Evolutionary conservation across 371 early-diverging fungal genomes (phyloP), one percentile per base, ranked within the genome.

Genomic region (Mortierella sp.): DNA sequence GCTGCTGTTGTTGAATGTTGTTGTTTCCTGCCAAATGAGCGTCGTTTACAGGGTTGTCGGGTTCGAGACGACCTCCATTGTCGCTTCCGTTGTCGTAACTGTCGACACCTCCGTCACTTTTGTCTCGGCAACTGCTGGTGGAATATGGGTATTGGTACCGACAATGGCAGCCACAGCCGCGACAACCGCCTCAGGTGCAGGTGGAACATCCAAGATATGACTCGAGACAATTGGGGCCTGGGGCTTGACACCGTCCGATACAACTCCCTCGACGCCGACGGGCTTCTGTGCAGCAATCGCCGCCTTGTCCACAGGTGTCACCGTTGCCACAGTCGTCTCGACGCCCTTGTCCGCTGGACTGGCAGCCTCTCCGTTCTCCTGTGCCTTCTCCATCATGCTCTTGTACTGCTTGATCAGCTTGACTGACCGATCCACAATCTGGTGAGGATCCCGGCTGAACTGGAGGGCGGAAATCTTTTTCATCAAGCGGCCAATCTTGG

Each of bases 401-500:
- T 78, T 83, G 65, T 83, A 83, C 48, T 74, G 69, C 70, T 78
- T 78, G 70, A 83, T 83, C 67, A 83, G 41, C 61, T 74, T 68
- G 8, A 70, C 39, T 22, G 77, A 76, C 22, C 82, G 70, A 16
- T 80, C 76, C n/a, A 80, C 77, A 53, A 82, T 75, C 40, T 70
- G 64, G 68, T 73, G 76, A 0, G 37, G 76, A 52, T 83, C 83
- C 64, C 48, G 70, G 31, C 83, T 83, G 53, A 68, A 78, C 64
- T 83, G 78, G 0, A 83, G 68, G 1, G 34, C 76, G 16, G 83
- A 78, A 13, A 83, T 83, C 65, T 83, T 83, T 52, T 83, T 83
- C 83, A 83, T 78, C 66, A 83, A 66, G 22, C 83, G 79, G 13
- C 83, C 83, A 61, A 83, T 79, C 52, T 83, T 83, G 14, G 83